phyloP scores from a whole-genome alignment of 73 alveolate genomes.

The Paramecium primaurelia region DNA sequence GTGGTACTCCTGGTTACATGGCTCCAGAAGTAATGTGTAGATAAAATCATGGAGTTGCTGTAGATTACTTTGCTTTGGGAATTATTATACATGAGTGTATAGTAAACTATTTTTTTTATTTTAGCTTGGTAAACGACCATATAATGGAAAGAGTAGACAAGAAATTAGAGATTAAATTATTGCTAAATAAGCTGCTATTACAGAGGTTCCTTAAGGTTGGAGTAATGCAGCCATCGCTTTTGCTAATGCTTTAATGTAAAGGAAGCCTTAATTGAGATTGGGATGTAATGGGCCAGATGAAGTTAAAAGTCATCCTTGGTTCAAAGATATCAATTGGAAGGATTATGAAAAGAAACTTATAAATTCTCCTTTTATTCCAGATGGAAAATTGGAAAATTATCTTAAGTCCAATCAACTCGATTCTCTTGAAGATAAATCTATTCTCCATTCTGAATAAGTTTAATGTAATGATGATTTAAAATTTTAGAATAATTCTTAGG shows the following conservation, averaged over 20 bases:
- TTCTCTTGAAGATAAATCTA: slow-evolving; percentile 5
- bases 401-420: background rate
- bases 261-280: slow-evolving; percentile 83
- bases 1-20: slow-evolving; percentile 91
- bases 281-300: slow-evolving; percentile 90
- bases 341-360: slow-evolving; percentile 79
- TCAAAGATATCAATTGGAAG: slow-evolving; percentile 79
- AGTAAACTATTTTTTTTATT: background rate
- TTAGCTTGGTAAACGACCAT: slow-evolving; percentile 75
- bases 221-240: slow-evolving; percentile 90
- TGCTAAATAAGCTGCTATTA: slow-evolving; percentile 69
- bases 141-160: slow-evolving; percentile 81
- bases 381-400: slow-evolving; percentile 28
- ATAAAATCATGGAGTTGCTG: slow-evolving; percentile 78
- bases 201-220: slow-evolving; percentile 95
- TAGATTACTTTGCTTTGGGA: slow-evolving; percentile 93
- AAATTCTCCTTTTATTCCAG: slow-evolving; percentile 78
- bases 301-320: slow-evolving; percentile 88
- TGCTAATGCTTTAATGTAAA: slow-evolving; percentile 81
- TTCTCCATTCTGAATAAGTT: background rate
- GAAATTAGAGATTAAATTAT: slow-evolving; percentile 81
- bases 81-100: slow-evolving; percentile 85
- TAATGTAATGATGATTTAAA: background rate
- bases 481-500: background rate
- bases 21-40: slow-evolving; percentile 91